Evolutionary conservation across 139 green algal genomes (phyloP).

Genomic region (Helicosporidium sp.): DNA sequence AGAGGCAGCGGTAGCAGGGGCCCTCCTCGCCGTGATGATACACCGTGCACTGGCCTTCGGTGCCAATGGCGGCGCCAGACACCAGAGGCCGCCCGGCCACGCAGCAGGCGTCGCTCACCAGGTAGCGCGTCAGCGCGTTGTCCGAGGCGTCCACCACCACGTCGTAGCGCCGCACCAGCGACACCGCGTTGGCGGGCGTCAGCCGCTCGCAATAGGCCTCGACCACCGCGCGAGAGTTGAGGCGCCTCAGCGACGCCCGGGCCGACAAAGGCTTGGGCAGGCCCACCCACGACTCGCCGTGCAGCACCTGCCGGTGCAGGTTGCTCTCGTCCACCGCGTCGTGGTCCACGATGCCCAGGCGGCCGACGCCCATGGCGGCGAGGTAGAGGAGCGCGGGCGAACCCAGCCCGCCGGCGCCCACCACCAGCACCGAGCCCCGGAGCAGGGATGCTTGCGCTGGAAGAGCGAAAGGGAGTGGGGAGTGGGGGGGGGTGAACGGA

Average conservation of each 20-base stretch:
- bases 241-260: slow-evolving; percentile 17
- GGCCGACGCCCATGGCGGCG: slow-evolving; percentile 53
- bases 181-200: slow-evolving; percentile 41
- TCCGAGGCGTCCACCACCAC: slow-evolving; percentile 82
- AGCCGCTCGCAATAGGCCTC: slow-evolving; percentile 39
- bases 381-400: slow-evolving; percentile 67
- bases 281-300: slow-evolving; percentile 45
- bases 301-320: slow-evolving; percentile 67
- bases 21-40: slow-evolving; percentile 49
- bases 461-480: not conserved
- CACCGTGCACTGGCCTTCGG: slow-evolving; percentile 83
- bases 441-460: slow-evolving; percentile 47
- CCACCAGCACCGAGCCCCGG: slow-evolving; percentile 43
- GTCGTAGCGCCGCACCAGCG: slow-evolving; percentile 52
- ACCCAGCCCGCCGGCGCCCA: slow-evolving; percentile 77
- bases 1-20: slow-evolving; percentile 77
- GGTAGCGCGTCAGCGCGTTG: slow-evolving; percentile 82
- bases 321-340: slow-evolving; percentile 72
- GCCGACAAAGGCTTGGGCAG: slow-evolving; percentile 62
- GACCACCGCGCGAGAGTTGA: slow-evolving; percentile 51
- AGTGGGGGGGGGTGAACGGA: not conserved
- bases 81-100: slow-evolving; percentile 48
- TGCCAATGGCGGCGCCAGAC: slow-evolving; percentile 73
- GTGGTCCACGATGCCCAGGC: slow-evolving; percentile 60
- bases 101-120: slow-evolving; percentile 72